A percentile compares a stretch with the other conserved stretches of the same genome.
phyloP scores from a whole-genome alignment of 768 basidiomycete species.

The Russula foetens region DNA sequence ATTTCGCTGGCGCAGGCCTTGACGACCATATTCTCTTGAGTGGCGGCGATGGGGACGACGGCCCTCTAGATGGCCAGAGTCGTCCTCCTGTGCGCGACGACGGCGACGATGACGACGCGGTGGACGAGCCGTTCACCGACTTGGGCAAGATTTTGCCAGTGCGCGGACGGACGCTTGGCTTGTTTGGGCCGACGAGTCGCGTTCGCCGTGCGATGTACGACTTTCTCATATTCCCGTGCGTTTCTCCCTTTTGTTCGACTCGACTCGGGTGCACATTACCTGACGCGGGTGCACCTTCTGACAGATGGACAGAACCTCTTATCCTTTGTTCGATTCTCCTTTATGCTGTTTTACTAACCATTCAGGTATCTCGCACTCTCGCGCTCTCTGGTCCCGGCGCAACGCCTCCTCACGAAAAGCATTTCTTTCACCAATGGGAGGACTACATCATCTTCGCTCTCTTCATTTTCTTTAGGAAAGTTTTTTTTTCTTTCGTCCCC shows the following conservation, averaged over 20 bases:
- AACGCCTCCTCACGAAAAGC: slow-evolving; percentile 39
- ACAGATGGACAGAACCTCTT: slow-evolving; percentile 77
- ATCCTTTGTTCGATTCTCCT: slow-evolving; percentile 79
- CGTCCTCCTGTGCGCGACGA: slow-evolving; percentile 25
- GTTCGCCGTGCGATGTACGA: slow-evolving; percentile 57
- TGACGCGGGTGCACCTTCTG: not conserved
- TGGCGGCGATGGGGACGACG: slow-evolving; percentile 29
- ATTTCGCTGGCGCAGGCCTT: slow-evolving; percentile 53
- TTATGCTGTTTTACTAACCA: slow-evolving; percentile 73
- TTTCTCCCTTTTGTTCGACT: slow-evolving; percentile 14
- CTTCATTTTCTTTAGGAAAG: slow-evolving; percentile 82
- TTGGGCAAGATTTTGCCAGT: slow-evolving; percentile 42
- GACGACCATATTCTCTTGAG: slow-evolving; percentile 49
- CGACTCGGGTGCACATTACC: not conserved
- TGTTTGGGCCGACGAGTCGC: slow-evolving; percentile 60
- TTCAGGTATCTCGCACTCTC: slow-evolving; percentile 65
- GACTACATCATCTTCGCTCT: slow-evolving; percentile 79
- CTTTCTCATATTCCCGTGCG: slow-evolving; percentile 68
- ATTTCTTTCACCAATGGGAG: slow-evolving; percentile 88
- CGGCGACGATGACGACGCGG: slow-evolving; percentile 29
- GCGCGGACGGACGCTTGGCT: slow-evolving; percentile 71
- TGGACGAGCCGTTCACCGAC: slow-evolving; percentile 30
- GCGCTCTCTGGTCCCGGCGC: slow-evolving; percentile 30
- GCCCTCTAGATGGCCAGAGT: slow-evolving; percentile 16
- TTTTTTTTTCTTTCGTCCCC: slow-evolving; percentile 16